Conservation (phyloP, 1,284 basidiomycete genomes). For the Mycosarcoma mackinlayi region DNA sequence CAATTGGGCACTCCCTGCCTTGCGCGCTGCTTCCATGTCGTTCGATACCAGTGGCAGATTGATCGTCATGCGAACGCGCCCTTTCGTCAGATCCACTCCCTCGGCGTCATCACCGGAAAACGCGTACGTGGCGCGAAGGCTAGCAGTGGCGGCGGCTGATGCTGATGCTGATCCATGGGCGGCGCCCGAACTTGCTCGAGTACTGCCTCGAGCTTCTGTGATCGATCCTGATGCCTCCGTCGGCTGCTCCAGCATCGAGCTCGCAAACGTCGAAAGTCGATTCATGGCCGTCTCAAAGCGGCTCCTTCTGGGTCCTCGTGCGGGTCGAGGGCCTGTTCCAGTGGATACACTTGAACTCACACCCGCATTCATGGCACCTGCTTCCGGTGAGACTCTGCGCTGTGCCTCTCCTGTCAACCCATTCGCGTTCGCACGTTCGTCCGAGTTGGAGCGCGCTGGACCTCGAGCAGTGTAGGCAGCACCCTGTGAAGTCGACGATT, state of each 20-base stretch:
- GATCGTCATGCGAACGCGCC: constrained; percentile 65
- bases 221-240: constrained; percentile 14
- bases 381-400: background rate
- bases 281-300: constrained; percentile 56
- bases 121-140: constrained; percentile 60
- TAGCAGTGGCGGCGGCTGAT: too few relatives aligned
- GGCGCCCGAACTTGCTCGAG: background rate
- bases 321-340: background rate
- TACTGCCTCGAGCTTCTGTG: constrained; percentile 1
- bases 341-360: constrained; percentile 23
- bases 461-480: background rate
- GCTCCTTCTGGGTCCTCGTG: constrained; percentile 20
- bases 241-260: constrained; percentile 53
- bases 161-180: background rate
- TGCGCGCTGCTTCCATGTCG: constrained; percentile 32
- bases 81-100: constrained; percentile 60
- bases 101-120: constrained; percentile 63
- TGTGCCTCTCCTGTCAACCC: background rate
- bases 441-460: background rate
- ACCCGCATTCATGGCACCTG: constrained; percentile 5
- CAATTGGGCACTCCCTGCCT: constrained; percentile 51
- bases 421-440: background rate
- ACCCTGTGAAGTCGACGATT: background rate
- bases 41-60: constrained; percentile 62
- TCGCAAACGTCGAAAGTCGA: constrained; percentile 61